phyloP scores from a whole-genome alignment of 768 basidiomycete species.

The Mycena sanguinolenta region DNA sequence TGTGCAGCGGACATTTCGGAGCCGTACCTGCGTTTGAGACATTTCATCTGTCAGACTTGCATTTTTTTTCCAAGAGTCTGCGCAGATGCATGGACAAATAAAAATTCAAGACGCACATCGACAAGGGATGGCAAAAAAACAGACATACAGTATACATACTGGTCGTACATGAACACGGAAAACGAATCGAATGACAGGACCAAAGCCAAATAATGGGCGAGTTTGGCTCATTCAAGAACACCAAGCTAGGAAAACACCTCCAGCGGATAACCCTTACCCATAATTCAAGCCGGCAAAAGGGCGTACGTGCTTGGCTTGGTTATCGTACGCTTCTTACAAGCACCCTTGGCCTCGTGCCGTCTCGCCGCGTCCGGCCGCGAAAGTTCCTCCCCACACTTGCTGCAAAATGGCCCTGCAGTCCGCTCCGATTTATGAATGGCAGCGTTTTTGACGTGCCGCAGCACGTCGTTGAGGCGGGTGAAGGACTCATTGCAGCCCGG shows the following conservation, averaged over 20 bases:
- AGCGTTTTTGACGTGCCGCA: constrained; percentile 41
- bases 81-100: no score
- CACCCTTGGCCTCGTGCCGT: constrained; percentile 21
- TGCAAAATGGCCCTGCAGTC: constrained; percentile 27
- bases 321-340: constrained; percentile 29
- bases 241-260: neutral
- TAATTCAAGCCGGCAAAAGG: constrained; percentile 21
- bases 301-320: constrained; percentile 20
- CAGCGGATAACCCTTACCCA: neutral
- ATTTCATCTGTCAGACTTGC: no score
- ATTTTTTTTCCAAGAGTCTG: no score
- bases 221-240: neutral
- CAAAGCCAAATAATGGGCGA: constrained; percentile 8
- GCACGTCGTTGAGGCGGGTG: constrained; percentile 41
- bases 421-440: constrained; percentile 38
- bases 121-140: no score
- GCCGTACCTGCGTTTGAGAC: no score
- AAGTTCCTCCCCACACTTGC: constrained; percentile 22
- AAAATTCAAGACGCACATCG: no score
- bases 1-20: no score
- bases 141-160: neutral
- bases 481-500: constrained; percentile 44
- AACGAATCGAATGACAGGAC: neutral
- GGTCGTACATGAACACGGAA: neutral
- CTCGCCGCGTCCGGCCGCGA: constrained; percentile 27